These are phyloP conservation scores for Rutstroemia sp. DNA, from an alignment of 2,329 filamentous ascomycete genomes.

Conservation along the genomic window DNA sequence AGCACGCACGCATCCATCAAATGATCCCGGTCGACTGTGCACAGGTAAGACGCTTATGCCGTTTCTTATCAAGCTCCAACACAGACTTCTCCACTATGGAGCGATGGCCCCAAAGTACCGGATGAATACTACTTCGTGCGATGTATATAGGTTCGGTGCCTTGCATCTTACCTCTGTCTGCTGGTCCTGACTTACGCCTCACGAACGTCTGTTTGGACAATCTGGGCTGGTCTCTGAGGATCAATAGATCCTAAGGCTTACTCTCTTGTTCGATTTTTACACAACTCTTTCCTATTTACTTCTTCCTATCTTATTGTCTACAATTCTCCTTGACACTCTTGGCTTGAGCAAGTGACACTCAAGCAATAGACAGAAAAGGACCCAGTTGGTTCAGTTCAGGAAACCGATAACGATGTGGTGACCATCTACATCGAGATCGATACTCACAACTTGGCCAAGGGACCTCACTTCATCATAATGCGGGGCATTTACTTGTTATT, in stretches of 20 bases:
- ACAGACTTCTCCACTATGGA: conserved; percentile 2
- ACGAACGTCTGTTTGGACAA: not conserved
- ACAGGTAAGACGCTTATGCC: conserved; percentile 4
- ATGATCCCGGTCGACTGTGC: not conserved
- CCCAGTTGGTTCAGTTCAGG: conserved; percentile 7
- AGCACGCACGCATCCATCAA: not conserved
- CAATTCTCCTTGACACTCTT: conserved; percentile 28
- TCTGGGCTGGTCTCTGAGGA: conserved; percentile 4
- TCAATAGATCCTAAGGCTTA: conserved; percentile 44
- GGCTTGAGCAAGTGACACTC: conserved; percentile 23
- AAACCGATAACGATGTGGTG: conserved; percentile 6
- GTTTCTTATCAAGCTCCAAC: conserved; percentile 5
- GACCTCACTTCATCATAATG: conserved; percentile 11
- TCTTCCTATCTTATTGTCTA: conserved; percentile 25
- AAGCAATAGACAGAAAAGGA: not conserved
- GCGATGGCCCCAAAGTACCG: not conserved
- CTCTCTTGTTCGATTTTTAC: conserved; percentile 29
- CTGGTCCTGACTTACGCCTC: conserved; percentile 1
- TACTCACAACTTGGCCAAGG: not conserved
- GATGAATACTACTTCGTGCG: not conserved
- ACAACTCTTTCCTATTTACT: not conserved
- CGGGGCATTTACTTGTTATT: conserved; percentile 10
- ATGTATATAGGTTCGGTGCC: conserved; percentile 9
- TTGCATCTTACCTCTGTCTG: not conserved
- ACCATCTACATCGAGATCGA: conserved; percentile 5